Percentiles rank a stretch among this genome's conserved stretches.
Conservation (phyloP, 2,329 filamentous ascomycete genomes). For the Diaporthe capsici region DNA sequence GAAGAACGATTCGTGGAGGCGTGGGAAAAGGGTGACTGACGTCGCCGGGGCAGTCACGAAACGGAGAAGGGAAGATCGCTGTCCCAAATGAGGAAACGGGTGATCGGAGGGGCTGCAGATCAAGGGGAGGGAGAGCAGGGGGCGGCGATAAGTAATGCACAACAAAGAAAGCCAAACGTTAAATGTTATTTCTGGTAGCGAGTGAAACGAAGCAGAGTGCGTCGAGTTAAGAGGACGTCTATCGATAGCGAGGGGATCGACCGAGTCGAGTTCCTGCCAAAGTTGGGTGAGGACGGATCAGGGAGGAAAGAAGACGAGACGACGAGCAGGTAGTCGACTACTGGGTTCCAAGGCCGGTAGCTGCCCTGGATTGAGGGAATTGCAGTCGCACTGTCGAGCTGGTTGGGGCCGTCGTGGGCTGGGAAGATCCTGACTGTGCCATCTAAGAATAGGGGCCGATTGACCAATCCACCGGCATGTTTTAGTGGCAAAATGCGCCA, state of each 20-base stretch:
- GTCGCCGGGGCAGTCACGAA: constrained; percentile 36
- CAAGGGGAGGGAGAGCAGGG: constrained; percentile 28
- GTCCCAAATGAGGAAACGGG: constrained; percentile 32
- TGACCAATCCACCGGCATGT: constrained; percentile 20
- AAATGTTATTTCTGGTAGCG: constrained; percentile 18
- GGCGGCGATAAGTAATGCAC: not conserved
- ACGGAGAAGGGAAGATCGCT: constrained; percentile 29
- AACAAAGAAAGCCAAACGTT: not conserved
- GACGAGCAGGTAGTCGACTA: not conserved
- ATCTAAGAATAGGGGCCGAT: constrained; percentile 34
- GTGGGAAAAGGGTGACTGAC: constrained; percentile 24
- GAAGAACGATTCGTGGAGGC: not conserved
- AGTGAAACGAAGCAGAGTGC: constrained; percentile 32
- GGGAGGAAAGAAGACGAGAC: constrained; percentile 5
- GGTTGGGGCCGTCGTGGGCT: not conserved
- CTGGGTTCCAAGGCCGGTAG: not conserved
- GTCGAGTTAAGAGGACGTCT: not conserved
- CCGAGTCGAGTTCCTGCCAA: constrained; percentile 4
- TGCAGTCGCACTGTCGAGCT: constrained; percentile 14
- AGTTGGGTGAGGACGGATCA: constrained; percentile 5
- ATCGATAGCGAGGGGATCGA: constrained; percentile 7
- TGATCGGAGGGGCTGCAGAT: constrained; percentile 33
- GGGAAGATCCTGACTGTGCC: constrained; percentile 23
- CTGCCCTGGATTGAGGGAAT: constrained; percentile 8
- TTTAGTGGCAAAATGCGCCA: constrained; percentile 31